Evolutionary conservation across 768 basidiomycete species (phyloP).

Genomic region (Pleurotus sapidus): DNA sequence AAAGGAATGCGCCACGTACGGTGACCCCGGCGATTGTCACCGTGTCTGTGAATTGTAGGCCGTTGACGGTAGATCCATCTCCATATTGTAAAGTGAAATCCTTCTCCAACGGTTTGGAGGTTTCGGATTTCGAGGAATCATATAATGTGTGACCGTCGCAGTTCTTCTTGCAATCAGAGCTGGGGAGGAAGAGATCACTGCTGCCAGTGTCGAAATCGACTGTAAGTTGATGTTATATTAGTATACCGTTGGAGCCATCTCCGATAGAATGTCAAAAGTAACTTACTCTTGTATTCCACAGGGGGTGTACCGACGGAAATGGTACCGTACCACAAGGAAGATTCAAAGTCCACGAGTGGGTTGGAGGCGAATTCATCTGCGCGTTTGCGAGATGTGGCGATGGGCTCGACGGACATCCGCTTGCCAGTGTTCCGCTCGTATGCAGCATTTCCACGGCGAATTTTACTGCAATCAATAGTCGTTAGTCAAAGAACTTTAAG

Average conservation of each 20-base stretch:
- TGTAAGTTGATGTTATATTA: not conserved
- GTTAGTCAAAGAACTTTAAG: no score
- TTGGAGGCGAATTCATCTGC: not conserved
- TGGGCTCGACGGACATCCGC: not conserved
- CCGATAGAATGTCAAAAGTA: not conserved
- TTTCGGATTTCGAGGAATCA: conserved; percentile 21
- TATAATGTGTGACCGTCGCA: conserved; percentile 34
- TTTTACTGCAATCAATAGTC: conserved; percentile 2
- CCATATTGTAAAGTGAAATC: conserved; percentile 37
- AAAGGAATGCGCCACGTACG: not conserved
- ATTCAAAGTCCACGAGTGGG: conserved; percentile 1
- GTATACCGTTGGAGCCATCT: not conserved
- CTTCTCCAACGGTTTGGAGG: not conserved
- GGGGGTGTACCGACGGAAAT: conserved; percentile 10
- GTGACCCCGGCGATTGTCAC: conserved; percentile 32
- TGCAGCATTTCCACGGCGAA: not conserved
- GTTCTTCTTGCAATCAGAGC: conserved; percentile 16
- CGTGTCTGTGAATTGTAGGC: conserved; percentile 34
- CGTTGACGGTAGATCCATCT: conserved; percentile 37
- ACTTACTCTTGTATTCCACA: conserved; percentile 8
- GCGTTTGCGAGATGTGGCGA: not conserved
- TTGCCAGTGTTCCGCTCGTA: not conserved
- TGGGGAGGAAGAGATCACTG: conserved; percentile 30
- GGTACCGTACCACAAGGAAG: conserved; percentile 8
- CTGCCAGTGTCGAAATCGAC: conserved; percentile 34